A percentile compares a stretch with the other conserved stretches of the same genome.
Conservation (phyloP, 2,329 filamentous ascomycete species). For the Colletotrichum trifolii region DNA sequence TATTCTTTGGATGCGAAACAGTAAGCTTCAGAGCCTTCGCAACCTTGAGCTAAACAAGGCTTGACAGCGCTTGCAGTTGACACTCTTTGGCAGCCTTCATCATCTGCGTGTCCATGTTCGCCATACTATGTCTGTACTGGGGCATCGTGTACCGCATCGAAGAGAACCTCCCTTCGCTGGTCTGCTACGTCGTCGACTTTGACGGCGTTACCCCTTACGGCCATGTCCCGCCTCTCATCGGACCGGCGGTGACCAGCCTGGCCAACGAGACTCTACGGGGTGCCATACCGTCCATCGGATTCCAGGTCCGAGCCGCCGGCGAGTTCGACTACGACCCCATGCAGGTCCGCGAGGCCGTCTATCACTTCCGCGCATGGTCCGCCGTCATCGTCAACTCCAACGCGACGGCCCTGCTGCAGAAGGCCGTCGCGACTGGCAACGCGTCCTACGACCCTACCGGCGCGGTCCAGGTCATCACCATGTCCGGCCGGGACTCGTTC, state of each 20-base stretch:
- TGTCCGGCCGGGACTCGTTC: slow-evolving; percentile 29
- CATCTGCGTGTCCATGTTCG: slow-evolving; percentile 13
- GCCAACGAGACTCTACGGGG: slow-evolving; percentile 18
- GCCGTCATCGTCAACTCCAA: slow-evolving; percentile 23
- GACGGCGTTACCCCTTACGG: slow-evolving; percentile 9
- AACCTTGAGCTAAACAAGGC: too few species aligned
- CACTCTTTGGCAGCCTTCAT: slow-evolving; percentile 4
- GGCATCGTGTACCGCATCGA: slow-evolving; percentile 21
- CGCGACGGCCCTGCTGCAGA: slow-evolving; percentile 13
- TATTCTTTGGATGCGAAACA: slow-evolving; percentile 24
- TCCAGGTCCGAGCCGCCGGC: slow-evolving; percentile 16
- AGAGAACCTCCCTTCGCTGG: slow-evolving; percentile 18
- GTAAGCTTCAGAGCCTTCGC: neutral
- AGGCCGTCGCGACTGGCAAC: slow-evolving; percentile 11
- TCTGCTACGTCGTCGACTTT: slow-evolving; percentile 25
- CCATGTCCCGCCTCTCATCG: slow-evolving; percentile 2
- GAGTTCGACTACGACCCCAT: slow-evolving; percentile 21
- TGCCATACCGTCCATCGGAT: slow-evolving; percentile 20
- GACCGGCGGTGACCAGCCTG: slow-evolving; percentile 8
- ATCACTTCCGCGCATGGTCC: slow-evolving; percentile 24
- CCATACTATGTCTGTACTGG: slow-evolving; percentile 23
- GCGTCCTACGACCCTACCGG: slow-evolving; percentile 26
- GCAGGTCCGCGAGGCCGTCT: slow-evolving; percentile 21
- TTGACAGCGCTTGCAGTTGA: neutral
- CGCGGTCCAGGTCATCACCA: slow-evolving; percentile 16